Evolutionary conservation across 2,329 filamentous ascomycete species (phyloP), one percentile per base, ranked within the genome.

Genomic region (Bipolaris sorokiniana): DNA sequence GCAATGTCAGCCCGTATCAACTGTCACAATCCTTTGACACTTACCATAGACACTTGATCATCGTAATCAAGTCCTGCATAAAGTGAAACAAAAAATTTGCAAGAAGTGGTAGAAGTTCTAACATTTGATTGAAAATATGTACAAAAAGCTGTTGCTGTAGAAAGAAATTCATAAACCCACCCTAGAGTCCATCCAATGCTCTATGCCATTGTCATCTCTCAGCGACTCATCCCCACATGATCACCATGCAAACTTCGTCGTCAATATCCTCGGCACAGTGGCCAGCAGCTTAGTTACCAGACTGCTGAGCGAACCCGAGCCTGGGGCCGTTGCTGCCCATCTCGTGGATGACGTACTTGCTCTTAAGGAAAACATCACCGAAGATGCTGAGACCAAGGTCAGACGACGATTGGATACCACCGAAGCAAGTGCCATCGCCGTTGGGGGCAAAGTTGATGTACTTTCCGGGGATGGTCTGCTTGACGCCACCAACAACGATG

Each of bases 321-420:
- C 79, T 65, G 15, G 80, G 78, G 3, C 70, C 68, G 20, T 48
- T 51, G 38, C 65, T 65, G n/a, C 56, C 47, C 56, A 67, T 63
- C 26, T 75, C 75, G 64, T 76, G 92, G 46, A 91, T 86, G 28
- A 89, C 86, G 71, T 90, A 92, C 61, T 90, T 81, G 53, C 85
- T 85, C 84, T 95, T 95, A 64, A 95, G 82, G 79, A 92, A 91
- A 54, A 90, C 82, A 59, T 93, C 90, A 9, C 91, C 91, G 54
- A 93, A 84, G 69, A 96, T 91, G 54, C 83, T 86, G 61, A 88
- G 82, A 5, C 81, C 82, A 45, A 88, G 76, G n/a, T 82, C 84
- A 1, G 75, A 69, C 66, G 84, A 81, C 62, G 77, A 81, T 80
- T 95, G 91, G 61, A 96, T 84, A 47, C 90, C 91, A 53, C 91